Evolutionary conservation across 768 basidiomycete species (phyloP).

Genomic region (Tephrocybe sp.): DNA sequence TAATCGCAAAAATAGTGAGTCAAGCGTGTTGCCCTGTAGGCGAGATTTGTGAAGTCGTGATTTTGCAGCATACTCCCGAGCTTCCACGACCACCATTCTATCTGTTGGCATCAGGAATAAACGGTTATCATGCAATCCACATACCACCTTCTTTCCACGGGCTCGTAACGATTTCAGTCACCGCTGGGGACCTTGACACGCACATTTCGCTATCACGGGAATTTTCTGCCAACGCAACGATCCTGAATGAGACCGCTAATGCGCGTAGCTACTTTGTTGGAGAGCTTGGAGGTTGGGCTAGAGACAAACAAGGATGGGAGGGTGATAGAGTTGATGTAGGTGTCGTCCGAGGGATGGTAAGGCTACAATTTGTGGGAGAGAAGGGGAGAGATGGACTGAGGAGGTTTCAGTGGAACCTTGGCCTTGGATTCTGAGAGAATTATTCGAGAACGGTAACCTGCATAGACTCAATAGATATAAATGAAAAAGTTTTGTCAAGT

Average conservation of each 20-base stretch:
- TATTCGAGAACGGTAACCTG: too few relatives aligned
- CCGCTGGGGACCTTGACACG: slow-evolving; percentile 34
- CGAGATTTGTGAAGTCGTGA: too few relatives aligned
- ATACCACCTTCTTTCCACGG: slow-evolving; percentile 45
- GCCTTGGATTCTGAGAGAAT: too few relatives aligned
- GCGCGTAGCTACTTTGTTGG: slow-evolving; percentile 36
- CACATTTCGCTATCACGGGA: slow-evolving; percentile 34
- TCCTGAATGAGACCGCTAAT: slow-evolving; percentile 33
- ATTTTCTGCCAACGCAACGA: slow-evolving; percentile 26
- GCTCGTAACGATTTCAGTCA: slow-evolving; percentile 34
- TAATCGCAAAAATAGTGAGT: slow-evolving; percentile 40
- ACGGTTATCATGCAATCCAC: slow-evolving; percentile 34
- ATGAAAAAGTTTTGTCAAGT: too few relatives aligned
- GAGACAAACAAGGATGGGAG: slow-evolving; percentile 22
- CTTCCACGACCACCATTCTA: slow-evolving; percentile 35
- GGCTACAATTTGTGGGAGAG: slow-evolving; percentile 24
- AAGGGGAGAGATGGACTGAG: slow-evolving; percentile 22
- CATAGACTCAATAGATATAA: too few relatives aligned
- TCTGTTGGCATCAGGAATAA: slow-evolving; percentile 25
- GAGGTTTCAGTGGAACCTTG: slow-evolving; percentile 18
- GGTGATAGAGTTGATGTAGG: slow-evolving; percentile 24
- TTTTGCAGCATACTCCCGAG: slow-evolving; percentile 35
- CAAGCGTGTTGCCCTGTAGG: background rate
- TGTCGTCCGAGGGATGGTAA: slow-evolving; percentile 22
- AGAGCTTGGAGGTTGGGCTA: slow-evolving; percentile 23